Conservation (phyloP, 2,329 filamentous ascomycete genomes). For the Sporothrix phasma region DNA sequence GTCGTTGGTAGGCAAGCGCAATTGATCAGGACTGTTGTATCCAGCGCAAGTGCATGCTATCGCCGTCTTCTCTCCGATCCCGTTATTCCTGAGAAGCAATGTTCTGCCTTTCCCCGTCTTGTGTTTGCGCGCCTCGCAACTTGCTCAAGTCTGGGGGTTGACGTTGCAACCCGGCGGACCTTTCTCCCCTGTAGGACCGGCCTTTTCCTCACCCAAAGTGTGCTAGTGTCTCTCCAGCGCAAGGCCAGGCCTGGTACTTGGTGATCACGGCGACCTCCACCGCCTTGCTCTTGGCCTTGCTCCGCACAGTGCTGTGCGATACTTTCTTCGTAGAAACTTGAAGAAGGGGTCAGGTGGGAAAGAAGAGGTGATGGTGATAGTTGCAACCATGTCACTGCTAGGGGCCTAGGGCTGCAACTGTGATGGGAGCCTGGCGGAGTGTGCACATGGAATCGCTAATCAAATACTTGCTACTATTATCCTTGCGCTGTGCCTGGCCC, state of each 20-base stretch:
- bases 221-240: background rate
- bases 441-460: background rate
- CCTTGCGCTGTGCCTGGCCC: background rate
- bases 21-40: background rate
- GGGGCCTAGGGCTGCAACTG: slow-evolving; percentile 2
- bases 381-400: background rate
- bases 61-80: background rate
- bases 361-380: background rate
- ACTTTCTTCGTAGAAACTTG: background rate
- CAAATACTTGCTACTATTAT: background rate
- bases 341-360: too few relatives aligned
- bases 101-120: too few relatives aligned
- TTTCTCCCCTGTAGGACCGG: background rate
- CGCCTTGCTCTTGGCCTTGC: background rate
- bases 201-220: background rate
- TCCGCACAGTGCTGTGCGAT: background rate
- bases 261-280: background rate
- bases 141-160: background rate
- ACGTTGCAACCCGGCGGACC: background rate
- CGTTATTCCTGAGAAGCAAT: too few relatives aligned
- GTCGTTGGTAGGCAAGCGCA: background rate
- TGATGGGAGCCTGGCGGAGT: background rate
- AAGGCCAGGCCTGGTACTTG: background rate
- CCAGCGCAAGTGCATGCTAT: background rate
- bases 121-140: background rate